These are phyloP conservation scores for Trichosporon sp. DNA, from an alignment of 1,284 basidiomycete genomes.

Conservation along the genomic window DNA sequence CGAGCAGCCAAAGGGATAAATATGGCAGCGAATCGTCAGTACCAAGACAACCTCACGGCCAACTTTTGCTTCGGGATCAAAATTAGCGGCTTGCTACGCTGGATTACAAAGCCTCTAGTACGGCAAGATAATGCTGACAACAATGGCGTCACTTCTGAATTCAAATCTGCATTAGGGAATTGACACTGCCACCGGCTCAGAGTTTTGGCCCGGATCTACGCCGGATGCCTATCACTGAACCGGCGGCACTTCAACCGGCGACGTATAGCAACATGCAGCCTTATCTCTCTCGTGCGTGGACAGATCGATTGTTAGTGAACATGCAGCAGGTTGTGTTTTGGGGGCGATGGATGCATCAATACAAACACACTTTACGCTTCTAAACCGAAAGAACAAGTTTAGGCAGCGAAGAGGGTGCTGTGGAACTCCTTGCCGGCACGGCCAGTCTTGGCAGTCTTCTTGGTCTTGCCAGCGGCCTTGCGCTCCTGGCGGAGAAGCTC, in stretches of 20 bases:
- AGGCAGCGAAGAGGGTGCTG: slow-evolving; percentile 77
- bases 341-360: slow-evolving; percentile 14
- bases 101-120: no score
- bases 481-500: slow-evolving; percentile 56
- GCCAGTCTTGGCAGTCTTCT: slow-evolving; percentile 44
- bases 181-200: no score
- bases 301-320: not conserved
- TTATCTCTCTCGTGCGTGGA: not conserved
- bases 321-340: not conserved
- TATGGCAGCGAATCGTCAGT: not conserved
- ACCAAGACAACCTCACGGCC: slow-evolving; percentile 12
- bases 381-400: slow-evolving; percentile 42
- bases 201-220: not conserved
- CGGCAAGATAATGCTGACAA: no score
- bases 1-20: not conserved
- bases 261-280: not conserved
- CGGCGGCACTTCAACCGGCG: not conserved
- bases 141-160: no score
- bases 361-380: slow-evolving; percentile 13
- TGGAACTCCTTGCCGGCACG: slow-evolving; percentile 82
- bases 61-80: slow-evolving; percentile 12
- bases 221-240: not conserved
- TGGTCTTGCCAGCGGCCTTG: slow-evolving; percentile 43
- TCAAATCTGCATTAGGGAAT: no score
- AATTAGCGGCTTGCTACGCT: not conserved